Evolutionary conservation across 768 basidiomycete genomes (phyloP).

Genomic region (Zangia roseola): DNA sequence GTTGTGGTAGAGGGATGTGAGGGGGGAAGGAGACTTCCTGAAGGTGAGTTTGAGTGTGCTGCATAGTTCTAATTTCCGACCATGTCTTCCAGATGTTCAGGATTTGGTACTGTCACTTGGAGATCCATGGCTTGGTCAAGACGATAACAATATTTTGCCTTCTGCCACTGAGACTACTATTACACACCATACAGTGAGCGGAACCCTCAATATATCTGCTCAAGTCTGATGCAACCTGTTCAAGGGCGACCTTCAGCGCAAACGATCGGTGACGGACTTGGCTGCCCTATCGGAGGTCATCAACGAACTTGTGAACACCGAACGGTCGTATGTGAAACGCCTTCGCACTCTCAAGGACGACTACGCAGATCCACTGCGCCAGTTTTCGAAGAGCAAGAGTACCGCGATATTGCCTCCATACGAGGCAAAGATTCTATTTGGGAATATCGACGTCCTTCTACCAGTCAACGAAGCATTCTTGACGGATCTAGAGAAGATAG

Average conservation of each 20-base stretch:
- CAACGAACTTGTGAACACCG: slow-evolving; percentile 85
- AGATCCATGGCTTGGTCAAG: slow-evolving; percentile 53
- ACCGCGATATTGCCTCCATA: slow-evolving; percentile 87
- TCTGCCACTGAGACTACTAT: slow-evolving; percentile 39
- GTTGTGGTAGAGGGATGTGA: slow-evolving; percentile 87
- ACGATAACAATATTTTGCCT: slow-evolving; percentile 48
- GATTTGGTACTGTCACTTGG: slow-evolving; percentile 78
- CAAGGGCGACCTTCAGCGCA: slow-evolving; percentile 36
- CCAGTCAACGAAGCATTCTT: slow-evolving; percentile 90
- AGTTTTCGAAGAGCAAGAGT: slow-evolving; percentile 79
- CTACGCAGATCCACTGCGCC: slow-evolving; percentile 89
- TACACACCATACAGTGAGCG: slow-evolving; percentile 44
- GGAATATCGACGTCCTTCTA: slow-evolving; percentile 87
- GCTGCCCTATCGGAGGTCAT: slow-evolving; percentile 71
- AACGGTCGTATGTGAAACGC: slow-evolving; percentile 84
- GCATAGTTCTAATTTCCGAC: slow-evolving; percentile 7
- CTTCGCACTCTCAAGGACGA: slow-evolving; percentile 79
- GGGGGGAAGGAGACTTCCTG: slow-evolving; percentile 62
- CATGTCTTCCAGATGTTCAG: slow-evolving; percentile 58
- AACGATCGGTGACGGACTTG: slow-evolving; percentile 62
- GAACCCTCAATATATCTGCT: neutral
- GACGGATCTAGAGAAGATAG: slow-evolving; percentile 77
- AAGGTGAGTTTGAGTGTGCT: slow-evolving; percentile 44
- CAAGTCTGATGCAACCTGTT: slow-evolving; percentile 11
- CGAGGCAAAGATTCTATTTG: slow-evolving; percentile 91